Conservation (phyloP, 2,329 filamentous ascomycete genomes). For the Tolypocladium ophioglossoides region DNA sequence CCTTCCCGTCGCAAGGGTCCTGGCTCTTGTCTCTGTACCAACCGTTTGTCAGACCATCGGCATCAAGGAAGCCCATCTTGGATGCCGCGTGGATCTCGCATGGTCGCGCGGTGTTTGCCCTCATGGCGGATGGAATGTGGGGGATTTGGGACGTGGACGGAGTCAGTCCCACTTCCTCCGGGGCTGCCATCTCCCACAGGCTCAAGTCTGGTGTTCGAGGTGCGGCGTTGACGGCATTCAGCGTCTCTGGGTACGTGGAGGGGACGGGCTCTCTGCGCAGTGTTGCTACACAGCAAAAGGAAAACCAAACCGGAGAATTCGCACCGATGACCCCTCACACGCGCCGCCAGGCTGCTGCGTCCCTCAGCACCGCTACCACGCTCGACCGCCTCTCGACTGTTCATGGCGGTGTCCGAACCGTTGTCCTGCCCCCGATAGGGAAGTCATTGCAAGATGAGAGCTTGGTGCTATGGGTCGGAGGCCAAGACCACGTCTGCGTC, state of each 20-base stretch:
- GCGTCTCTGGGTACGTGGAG: conserved; percentile 48
- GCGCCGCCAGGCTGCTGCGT: conserved; percentile 39
- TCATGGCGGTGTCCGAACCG: conserved; percentile 41
- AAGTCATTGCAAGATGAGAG: conserved; percentile 40
- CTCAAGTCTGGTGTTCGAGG: conserved; percentile 42
- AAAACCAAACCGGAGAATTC: conserved; percentile 37
- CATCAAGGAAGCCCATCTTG: conserved; percentile 47
- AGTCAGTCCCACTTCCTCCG: conserved; percentile 32
- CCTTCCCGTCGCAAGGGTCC: conserved; percentile 47
- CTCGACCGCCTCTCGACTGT: conserved; percentile 41
- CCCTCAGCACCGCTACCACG: conserved; percentile 29
- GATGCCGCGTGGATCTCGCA: conserved; percentile 52
- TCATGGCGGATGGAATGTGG: conserved; percentile 56
- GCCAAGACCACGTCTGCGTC: conserved; percentile 44
- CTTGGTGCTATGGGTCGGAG: conserved; percentile 45
- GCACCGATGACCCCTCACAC: conserved; percentile 56
- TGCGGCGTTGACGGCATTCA: conserved; percentile 48
- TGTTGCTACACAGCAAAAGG: conserved; percentile 22
- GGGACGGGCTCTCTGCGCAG: conserved; percentile 45
- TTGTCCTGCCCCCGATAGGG: conserved; percentile 30
- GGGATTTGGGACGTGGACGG: conserved; percentile 58
- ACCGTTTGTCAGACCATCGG: conserved; percentile 38
- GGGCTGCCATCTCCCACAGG: conserved; percentile 36
- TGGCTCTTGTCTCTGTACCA: conserved; percentile 55
- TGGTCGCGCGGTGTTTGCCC: conserved; percentile 46